Conservation (phyloP, 306 rosid genomes). For the Castanopsis chinensis region DNA sequence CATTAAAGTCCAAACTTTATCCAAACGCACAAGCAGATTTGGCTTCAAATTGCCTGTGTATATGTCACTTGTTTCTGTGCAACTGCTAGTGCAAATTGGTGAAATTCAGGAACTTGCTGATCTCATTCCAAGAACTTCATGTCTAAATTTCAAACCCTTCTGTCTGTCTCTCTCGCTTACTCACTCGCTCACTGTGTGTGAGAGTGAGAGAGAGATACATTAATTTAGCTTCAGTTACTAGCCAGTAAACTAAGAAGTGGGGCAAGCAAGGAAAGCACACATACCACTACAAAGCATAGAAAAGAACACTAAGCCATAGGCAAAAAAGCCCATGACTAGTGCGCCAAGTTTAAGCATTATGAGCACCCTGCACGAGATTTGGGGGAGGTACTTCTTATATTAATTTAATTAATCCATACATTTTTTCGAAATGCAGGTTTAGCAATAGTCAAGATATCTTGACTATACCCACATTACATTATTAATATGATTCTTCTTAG, state of each 20-base stretch:
- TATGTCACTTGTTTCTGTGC: slow-evolving; percentile 17
- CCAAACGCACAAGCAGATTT: neutral
- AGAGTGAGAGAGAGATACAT: neutral
- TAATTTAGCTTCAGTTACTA: neutral
- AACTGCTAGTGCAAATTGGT: neutral
- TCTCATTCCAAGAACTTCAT: slow-evolving; percentile 8
- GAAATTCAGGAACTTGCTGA: neutral
- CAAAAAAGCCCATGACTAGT: slow-evolving; percentile 6
- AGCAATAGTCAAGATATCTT: slow-evolving; percentile 36
- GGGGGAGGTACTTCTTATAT: slow-evolving; percentile 34
- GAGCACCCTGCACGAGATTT: slow-evolving; percentile 32
- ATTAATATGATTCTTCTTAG: slow-evolving; percentile 8
- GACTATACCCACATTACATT: slow-evolving; percentile 37
- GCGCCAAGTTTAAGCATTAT: slow-evolving; percentile 18
- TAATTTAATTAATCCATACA: slow-evolving; percentile 37
- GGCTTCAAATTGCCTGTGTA: slow-evolving; percentile 2
- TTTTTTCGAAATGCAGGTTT: slow-evolving; percentile 20
- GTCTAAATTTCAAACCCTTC: slow-evolving; percentile 20
- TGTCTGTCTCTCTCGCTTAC: neutral
- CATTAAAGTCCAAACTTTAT: slow-evolving; percentile 21
- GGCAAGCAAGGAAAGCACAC: slow-evolving; percentile 29
- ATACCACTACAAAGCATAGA: slow-evolving; percentile 28
- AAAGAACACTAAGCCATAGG: neutral
- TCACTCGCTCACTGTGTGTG: too few species aligned
- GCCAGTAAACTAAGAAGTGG: slow-evolving; percentile 29